Evolutionary conservation across 352 stramenopile genomes (phyloP).

Genomic region (Globisporangium solare): DNA sequence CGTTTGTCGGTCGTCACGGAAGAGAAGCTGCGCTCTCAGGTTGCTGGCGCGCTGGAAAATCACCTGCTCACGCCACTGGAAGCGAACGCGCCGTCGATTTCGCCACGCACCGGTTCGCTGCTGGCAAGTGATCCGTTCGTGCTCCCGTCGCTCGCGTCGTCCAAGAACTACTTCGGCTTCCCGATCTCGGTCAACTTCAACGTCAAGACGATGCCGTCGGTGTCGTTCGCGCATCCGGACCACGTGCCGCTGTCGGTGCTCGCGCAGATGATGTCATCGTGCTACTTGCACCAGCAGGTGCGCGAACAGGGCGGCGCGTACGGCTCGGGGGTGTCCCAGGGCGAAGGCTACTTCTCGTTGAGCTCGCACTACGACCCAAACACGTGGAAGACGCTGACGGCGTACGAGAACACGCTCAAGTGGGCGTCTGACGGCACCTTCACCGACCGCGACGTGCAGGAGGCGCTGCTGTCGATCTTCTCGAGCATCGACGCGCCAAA

Average conservation of each 20-base stretch:
- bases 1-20: conserved; percentile 72
- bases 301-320: conserved; percentile 79
- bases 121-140: conserved; percentile 14
- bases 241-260: conserved; percentile 74
- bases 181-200: conserved; percentile 83
- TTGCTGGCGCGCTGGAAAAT: conserved; percentile 39
- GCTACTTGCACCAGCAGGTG: conserved; percentile 77
- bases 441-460: conserved; percentile 67
- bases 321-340: conserved; percentile 62
- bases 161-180: conserved; percentile 69
- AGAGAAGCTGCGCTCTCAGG: conserved; percentile 48
- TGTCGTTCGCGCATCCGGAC: conserved; percentile 68
- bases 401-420: conserved; percentile 48
- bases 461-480: conserved; percentile 80
- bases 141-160: conserved; percentile 19
- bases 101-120: conserved; percentile 4
- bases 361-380: conserved; percentile 86
- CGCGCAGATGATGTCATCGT: conserved; percentile 82
- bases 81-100: conserved; percentile 9
- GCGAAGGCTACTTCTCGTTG: conserved; percentile 75
- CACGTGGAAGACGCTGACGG: conserved; percentile 70
- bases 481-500: conserved; percentile 69
- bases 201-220: conserved; percentile 65
- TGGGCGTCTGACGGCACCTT: conserved; percentile 57
- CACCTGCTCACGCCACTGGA: conserved; percentile 44